phyloP scores from a whole-genome alignment of 1,284 basidiomycete genomes.

The Melampsora larici-populina region DNA sequence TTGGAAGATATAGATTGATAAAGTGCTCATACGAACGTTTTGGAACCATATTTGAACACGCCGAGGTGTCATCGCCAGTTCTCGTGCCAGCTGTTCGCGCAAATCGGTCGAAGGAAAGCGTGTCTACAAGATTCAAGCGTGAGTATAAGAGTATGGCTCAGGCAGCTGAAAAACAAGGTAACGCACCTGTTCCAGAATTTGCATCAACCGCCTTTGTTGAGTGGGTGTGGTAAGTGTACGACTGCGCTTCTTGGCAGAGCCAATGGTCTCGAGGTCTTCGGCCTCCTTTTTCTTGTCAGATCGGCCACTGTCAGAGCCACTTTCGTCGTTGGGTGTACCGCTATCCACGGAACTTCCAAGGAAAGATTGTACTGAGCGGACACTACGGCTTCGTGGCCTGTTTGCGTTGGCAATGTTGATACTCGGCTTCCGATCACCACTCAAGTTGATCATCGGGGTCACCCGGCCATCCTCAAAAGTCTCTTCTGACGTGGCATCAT shows the following conservation, averaged over 20 bases:
- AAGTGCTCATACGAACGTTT: slow-evolving; percentile 46
- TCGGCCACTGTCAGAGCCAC: slow-evolving; percentile 29
- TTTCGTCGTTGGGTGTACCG: slow-evolving; percentile 21
- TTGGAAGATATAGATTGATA: background rate
- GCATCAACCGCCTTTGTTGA: slow-evolving; percentile 51
- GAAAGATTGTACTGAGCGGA: slow-evolving; percentile 6
- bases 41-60: slow-evolving; percentile 69
- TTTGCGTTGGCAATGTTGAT: slow-evolving; percentile 19
- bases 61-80: slow-evolving; percentile 74
- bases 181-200: slow-evolving; percentile 35
- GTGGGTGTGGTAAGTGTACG: slow-evolving; percentile 75
- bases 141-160: background rate
- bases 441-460: too few relatives aligned
- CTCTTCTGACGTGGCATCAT: slow-evolving; percentile 12
- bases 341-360: background rate
- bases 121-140: slow-evolving; percentile 59
- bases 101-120: slow-evolving; percentile 77
- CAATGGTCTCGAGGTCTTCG: slow-evolving; percentile 18
- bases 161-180: background rate
- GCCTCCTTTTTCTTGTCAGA: slow-evolving; percentile 27
- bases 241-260: slow-evolving; percentile 57
- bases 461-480: slow-evolving; percentile 11
- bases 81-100: slow-evolving; percentile 74
- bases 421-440: slow-evolving; percentile 18
- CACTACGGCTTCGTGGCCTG: slow-evolving; percentile 28